phyloP scores from a whole-genome alignment of 306 rosid species.

The Amphicarpaea edgeworthii region DNA sequence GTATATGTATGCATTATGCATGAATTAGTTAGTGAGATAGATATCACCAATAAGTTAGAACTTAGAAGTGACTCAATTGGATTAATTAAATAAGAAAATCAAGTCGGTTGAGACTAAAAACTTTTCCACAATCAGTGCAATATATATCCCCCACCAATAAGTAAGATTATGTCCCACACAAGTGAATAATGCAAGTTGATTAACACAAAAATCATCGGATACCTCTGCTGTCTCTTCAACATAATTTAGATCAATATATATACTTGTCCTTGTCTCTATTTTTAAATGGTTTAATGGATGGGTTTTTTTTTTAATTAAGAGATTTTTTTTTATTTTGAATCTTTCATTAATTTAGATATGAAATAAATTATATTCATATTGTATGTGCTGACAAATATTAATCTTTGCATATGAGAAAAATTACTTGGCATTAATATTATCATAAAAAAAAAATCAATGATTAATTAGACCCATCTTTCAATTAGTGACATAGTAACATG shows the following conservation, averaged over 20 bases:
- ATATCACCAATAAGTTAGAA: neutral
- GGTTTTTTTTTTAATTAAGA: no score
- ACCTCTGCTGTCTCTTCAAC: slow-evolving; percentile 49
- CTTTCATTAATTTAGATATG: no score
- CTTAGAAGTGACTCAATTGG: neutral
- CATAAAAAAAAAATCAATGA: no score
- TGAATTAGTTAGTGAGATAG: neutral
- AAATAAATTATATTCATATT: no score
- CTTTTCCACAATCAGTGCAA: slow-evolving; percentile 21
- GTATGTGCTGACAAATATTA: no score
- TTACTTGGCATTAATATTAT: no score
- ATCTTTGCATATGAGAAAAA: no score
- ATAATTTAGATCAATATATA: slow-evolving; percentile 5
- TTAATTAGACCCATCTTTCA: slow-evolving; percentile 26
- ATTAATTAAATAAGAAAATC: slow-evolving; percentile 17
- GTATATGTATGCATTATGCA: neutral
- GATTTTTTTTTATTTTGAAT: no score
- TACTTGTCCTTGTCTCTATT: slow-evolving; percentile 41
- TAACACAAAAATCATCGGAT: slow-evolving; percentile 47
- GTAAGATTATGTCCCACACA: slow-evolving; percentile 42
- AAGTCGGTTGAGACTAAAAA: slow-evolving; percentile 5
- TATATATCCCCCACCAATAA: slow-evolving; percentile 25
- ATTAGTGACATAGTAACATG: neutral
- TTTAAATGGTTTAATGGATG: no score
- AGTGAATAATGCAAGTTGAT: slow-evolving; percentile 25